Base-by-base conservation (phyloP, 1,284 basidiomycete genomes). In the Moesziomyces sp. region DNA sequence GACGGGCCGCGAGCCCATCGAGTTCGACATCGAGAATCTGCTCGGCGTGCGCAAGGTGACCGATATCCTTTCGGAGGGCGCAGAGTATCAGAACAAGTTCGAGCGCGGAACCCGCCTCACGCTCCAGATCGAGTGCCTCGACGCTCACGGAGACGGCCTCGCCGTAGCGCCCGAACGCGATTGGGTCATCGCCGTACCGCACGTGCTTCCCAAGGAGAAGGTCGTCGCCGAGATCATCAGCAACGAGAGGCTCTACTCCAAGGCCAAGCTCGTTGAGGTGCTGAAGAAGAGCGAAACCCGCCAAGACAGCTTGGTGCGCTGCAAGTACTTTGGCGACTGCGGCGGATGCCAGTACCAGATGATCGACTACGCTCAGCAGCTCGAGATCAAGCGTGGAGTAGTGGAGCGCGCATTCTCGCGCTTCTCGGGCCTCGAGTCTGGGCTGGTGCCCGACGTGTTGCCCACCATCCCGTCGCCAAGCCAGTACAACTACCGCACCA, bases 401-500 rank as follows among this genome's bases (percentile, higher is more conserved):
- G 91, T 99, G n/a, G 87, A 91, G 42, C 91, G 92, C 87, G 77
- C 91, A 89, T 94, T 93, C 16, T 85, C 53, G 26, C 45, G 78
- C 18, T 82, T 67, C 52, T 75, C 77, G 7, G 62, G 87, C n/a
- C 86, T 94, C 0, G 85, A 88, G 4, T 74, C 86, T 1, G 81
- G 87, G 0, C 84, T 87, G 1, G 85, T 97, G 1, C 94, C 95
- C 0, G 59, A 82, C 0, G 89, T 94, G 34, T 87, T 89, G 52
- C 86, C 90, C 0, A 98, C 96, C 0, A 90, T 96, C 18, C 89
- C 89, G 7, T 94, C 92, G 0, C 97, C 96, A 0, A 86, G 92
- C 52, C 90, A 96, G 73, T 97, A 96, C 85, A 89, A 88, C 47
- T 99, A 99, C 84, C 90, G 96, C 23, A 99, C 97, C 0, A 99